Conservation (phyloP, 176 grass and related monocot species). For the Aegilops speltoides region DNA sequence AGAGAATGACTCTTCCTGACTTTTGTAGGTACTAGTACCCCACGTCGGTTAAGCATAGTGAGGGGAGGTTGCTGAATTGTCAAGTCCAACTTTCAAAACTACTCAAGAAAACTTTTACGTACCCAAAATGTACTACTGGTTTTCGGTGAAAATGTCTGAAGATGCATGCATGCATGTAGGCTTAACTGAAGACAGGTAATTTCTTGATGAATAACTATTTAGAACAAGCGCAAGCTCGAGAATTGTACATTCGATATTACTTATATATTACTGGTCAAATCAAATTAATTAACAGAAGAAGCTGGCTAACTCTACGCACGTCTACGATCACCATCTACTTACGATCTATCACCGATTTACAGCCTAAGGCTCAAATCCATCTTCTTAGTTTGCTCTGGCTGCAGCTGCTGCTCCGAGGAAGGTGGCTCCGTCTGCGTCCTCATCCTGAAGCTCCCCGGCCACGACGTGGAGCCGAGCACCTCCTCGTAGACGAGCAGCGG, state of each 20-base stretch:
- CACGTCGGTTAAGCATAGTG: too few relatives aligned
- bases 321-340: constrained; percentile 18
- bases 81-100: too few relatives aligned
- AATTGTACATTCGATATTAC: constrained; percentile 19
- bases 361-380: constrained; percentile 80
- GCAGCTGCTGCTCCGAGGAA: constrained; percentile 22
- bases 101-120: too few relatives aligned
- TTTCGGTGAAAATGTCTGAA: constrained; percentile 15
- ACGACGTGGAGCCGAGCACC: constrained; percentile 33
- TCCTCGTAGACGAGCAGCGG: constrained; percentile 51
- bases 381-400: constrained; percentile 55
- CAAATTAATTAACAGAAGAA: constrained; percentile 31
- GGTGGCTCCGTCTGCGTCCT: constrained; percentile 43
- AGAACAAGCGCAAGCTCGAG: not conserved
- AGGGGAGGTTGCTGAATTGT: too few relatives aligned
- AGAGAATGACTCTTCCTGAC: too few relatives aligned
- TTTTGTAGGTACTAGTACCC: too few relatives aligned
- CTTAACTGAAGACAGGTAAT: not conserved
- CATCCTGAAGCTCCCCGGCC: constrained; percentile 80
- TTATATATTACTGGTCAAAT: constrained; percentile 23
- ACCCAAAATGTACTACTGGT: not conserved
- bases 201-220: constrained; percentile 27
- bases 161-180: constrained; percentile 21
- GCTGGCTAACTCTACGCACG: not conserved
- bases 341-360: constrained; percentile 21